Evolutionary conservation across 345 rosid genomes (phyloP), one percentile per base, ranked within the genome.

Genomic region (Capsella bursapastoris): DNA sequence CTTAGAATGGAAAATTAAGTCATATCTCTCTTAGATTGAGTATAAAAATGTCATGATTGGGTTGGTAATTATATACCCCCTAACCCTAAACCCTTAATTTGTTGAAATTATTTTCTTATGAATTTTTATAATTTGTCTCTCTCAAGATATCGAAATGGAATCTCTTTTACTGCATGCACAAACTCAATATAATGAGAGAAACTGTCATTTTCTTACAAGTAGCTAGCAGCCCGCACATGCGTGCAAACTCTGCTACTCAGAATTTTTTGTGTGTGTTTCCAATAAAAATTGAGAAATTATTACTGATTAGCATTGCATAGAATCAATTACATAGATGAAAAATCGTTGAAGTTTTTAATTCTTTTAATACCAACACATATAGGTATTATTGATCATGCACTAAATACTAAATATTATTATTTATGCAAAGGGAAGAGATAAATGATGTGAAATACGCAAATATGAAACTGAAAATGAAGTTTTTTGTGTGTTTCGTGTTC

Each of bases 121-220:
- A 31, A 5, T 27, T 57, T 14, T 53, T 15, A 22, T 27, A 57
- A 65, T 27, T 7, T 25, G 5, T 25, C 4, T 60, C 28, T 67
- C 18, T 18, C 32, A 55, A 58, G 55, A 11, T 15, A 25, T 11
- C 51, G 22, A 57, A 18, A 18, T 51, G 41, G 47, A 59, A 40
- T 58, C 73, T 49, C 37, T 75, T 75, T 75, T 67, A 51, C 10
- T 67, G 78, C 73, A 75, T 75, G 73, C 78, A 49, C 34, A 66
- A 49, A 50, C 29, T 50, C 47, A 18, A 55, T 18, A 31, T 75
- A 50, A 59, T 60, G 47, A 75, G 47, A 75, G 73, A 67, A 67
- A 44, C 63, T 67, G 73, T 75, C 68, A n/a, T 75, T 59, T 75
- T 75, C 78, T 52, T 60, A 44, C 60, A 52, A 75, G 25, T 22